These are phyloP conservation scores for Polygonum maritimum DNA, from an alignment of 148 eudicot genomes.

Conservation along the genomic window DNA sequence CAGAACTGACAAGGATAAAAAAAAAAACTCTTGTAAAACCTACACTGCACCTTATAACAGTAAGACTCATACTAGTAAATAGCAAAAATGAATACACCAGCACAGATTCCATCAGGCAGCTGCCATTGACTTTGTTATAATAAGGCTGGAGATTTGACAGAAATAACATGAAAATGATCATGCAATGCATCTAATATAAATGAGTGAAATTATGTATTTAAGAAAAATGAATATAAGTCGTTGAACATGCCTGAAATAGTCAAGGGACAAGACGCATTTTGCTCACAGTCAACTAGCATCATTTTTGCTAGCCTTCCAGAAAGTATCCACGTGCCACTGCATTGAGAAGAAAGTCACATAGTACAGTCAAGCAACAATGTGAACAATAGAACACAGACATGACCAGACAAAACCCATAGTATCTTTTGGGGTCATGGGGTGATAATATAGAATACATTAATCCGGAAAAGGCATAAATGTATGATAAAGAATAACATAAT, in stretches of 20 bases:
- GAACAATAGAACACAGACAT: not conserved
- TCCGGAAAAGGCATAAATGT: not conserved
- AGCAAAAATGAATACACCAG: not conserved
- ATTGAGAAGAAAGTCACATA: not conserved
- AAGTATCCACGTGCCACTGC: conserved; percentile 73
- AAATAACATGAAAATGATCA: not conserved
- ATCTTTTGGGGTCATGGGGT: not conserved
- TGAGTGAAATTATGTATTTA: not conserved
- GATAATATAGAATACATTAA: not conserved
- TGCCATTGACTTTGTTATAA: not conserved
- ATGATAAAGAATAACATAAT: not conserved
- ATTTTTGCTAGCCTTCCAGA: conserved; percentile 90
- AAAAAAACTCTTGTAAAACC: not conserved
- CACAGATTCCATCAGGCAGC: not conserved
- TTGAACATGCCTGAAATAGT: conserved; percentile 61
- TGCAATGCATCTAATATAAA: not conserved
- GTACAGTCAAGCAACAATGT: not conserved
- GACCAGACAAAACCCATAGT: not conserved
- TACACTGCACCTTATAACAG: not conserved
- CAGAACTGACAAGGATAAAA: conserved; percentile 38
- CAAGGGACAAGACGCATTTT: conserved; percentile 55
- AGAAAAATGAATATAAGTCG: not conserved
- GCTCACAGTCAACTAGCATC: conserved; percentile 84
- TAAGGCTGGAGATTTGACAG: not conserved
- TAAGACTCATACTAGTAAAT: not conserved